Conservation (phyloP, 1,139 yeast species). For the Hyphopichia burtonii region DNA sequence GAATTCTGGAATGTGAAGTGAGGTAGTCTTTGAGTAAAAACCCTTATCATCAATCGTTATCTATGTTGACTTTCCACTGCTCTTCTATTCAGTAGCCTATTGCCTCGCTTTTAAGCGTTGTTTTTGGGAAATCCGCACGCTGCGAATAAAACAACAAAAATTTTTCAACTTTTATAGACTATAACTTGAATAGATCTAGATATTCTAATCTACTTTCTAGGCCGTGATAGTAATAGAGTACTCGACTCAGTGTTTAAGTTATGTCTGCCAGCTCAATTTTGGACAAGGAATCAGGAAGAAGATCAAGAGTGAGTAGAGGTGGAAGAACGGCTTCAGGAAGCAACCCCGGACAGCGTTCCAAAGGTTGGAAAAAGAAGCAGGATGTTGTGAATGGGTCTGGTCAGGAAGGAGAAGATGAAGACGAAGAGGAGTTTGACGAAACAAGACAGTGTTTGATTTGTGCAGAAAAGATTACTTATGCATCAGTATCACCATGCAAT, state of each 20-base stretch:
- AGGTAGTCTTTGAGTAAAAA: too few relatives aligned
- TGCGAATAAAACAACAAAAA: too few relatives aligned
- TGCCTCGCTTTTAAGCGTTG: too few relatives aligned
- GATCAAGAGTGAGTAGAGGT: constrained; percentile 20
- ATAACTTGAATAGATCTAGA: too few relatives aligned
- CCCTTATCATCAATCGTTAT: neutral
- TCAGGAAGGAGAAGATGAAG: constrained; percentile 17
- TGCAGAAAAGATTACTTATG: constrained; percentile 63
- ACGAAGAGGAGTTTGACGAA: constrained; percentile 31
- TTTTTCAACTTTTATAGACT: neutral
- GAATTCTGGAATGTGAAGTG: neutral
- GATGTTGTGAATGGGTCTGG: constrained; percentile 2
- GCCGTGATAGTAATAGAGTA: too few relatives aligned
- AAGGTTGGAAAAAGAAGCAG: constrained; percentile 5
- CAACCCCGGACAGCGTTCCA: constrained; percentile 4
- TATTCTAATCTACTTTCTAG: too few relatives aligned
- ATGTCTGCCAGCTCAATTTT: neutral
- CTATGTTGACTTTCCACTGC: neutral
- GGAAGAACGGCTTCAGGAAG: constrained; percentile 5
- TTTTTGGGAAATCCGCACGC: too few relatives aligned
- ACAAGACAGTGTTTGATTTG: constrained; percentile 70
- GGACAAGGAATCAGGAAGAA: constrained; percentile 4
- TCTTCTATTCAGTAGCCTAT: too few relatives aligned
- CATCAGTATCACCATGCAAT: constrained; percentile 78
- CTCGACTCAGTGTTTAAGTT: too few relatives aligned